phyloP scores from a whole-genome alignment of 2,329 filamentous ascomycete species.

The Magnaporthiopsis poae region DNA sequence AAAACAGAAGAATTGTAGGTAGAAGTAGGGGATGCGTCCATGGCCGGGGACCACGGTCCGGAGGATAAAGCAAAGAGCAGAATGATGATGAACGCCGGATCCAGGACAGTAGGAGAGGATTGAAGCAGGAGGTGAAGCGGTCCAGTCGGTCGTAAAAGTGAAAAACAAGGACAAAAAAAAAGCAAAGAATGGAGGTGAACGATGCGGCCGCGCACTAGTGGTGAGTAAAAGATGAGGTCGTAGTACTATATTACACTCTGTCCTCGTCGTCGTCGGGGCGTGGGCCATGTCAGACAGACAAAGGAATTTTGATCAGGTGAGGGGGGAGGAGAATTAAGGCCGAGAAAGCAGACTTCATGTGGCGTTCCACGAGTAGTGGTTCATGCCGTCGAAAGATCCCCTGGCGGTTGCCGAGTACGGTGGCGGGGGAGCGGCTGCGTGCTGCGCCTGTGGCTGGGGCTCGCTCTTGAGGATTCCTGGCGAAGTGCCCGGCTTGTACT shows the following conservation, averaged over 20 bases:
- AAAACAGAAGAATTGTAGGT: background rate
- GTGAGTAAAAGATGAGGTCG: background rate
- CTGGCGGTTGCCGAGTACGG: constrained; percentile 29
- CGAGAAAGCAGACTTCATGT: constrained; percentile 19
- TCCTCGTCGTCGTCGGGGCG: background rate
- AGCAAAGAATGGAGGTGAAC: background rate
- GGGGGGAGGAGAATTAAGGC: background rate
- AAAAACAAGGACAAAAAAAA: background rate
- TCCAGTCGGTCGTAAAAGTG: background rate
- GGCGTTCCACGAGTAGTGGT: constrained; percentile 49
- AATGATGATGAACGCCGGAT: background rate
- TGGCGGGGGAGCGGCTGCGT: constrained; percentile 23
- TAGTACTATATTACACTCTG: background rate
- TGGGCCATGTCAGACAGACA: background rate
- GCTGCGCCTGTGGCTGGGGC: constrained; percentile 13
- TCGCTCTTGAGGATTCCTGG: constrained; percentile 23
- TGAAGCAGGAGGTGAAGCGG: background rate
- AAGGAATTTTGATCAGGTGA: background rate
- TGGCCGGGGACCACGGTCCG: background rate
- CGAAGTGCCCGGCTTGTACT: constrained; percentile 30
- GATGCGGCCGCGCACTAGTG: background rate
- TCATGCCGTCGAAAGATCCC: constrained; percentile 39
- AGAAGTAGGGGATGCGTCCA: background rate
- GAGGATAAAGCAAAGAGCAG: background rate
- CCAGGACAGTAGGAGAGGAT: background rate